Evolutionary conservation across 2,329 filamentous ascomycete genomes (phyloP).

Genomic region (Diplodia intermedia): DNA sequence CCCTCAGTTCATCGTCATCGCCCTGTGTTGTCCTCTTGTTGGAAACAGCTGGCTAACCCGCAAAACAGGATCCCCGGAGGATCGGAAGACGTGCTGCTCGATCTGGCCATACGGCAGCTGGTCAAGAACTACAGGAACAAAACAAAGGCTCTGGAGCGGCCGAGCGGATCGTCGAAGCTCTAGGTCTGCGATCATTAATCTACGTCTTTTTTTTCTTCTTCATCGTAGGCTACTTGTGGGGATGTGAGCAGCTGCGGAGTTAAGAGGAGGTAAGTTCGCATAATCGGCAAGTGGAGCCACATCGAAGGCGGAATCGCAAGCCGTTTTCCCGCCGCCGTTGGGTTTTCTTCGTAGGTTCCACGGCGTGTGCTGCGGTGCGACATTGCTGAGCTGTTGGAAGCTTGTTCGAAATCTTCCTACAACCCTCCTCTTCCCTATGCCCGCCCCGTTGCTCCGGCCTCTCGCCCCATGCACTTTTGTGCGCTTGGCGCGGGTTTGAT

Average conservation of each 20-base stretch:
- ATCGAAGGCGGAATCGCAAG: neutral
- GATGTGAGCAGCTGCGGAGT: neutral
- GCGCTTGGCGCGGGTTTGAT: neutral
- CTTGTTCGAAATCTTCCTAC: neutral
- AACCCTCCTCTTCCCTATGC: neutral
- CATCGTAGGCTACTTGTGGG: neutral
- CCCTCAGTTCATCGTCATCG: neutral
- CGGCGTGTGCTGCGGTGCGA: neutral
- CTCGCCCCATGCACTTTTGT: neutral
- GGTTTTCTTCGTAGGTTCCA: neutral
- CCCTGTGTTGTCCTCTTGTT: too few relatives aligned
- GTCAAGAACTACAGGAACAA: slow-evolving; percentile 72
- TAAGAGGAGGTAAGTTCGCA: neutral
- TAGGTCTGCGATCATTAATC: slow-evolving; percentile 37
- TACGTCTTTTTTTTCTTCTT: neutral
- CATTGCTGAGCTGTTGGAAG: neutral
- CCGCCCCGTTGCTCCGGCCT: neutral
- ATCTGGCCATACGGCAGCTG: slow-evolving; percentile 72
- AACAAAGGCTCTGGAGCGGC: slow-evolving; percentile 59
- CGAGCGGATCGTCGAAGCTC: slow-evolving; percentile 53
- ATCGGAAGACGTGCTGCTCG: slow-evolving; percentile 75
- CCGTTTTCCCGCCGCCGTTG: neutral
- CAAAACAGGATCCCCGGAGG: slow-evolving; percentile 66
- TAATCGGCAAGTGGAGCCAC: neutral
- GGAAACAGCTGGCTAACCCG: neutral